These are phyloP conservation scores for Synchytrium microbalum DNA, from an alignment of 371 early-diverging fungal species.

Conservation along the genomic window DNA sequence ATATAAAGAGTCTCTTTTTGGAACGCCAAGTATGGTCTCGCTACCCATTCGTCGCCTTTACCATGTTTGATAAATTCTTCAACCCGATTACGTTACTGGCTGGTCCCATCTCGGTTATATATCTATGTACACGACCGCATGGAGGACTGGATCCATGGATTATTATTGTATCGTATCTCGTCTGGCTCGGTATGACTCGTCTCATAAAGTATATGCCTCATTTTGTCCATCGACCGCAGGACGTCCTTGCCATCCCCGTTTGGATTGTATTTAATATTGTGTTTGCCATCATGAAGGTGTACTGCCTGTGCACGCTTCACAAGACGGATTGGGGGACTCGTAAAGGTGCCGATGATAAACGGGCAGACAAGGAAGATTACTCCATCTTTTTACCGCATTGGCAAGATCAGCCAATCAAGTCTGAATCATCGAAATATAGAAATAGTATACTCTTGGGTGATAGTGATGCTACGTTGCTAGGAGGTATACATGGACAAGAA, in stretches of 20 bases:
- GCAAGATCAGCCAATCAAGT: neutral
- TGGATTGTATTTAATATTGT: constrained; percentile 63
- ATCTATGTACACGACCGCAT: constrained; percentile 10
- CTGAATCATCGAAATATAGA: no score
- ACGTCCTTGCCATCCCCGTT: constrained; percentile 55
- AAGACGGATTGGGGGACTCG: constrained; percentile 70
- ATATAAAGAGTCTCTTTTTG: constrained; percentile 54
- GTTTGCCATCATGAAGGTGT: constrained; percentile 64
- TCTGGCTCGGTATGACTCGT: constrained; percentile 60
- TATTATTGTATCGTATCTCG: constrained; percentile 50
- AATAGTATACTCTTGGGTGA: no score
- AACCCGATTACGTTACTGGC: constrained; percentile 65
- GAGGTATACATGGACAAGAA: no score
- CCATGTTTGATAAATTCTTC: constrained; percentile 68
- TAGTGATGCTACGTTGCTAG: no score
- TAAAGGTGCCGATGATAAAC: constrained; percentile 36
- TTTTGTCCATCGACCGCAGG: constrained; percentile 55
- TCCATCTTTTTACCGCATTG: neutral
- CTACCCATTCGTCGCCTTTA: constrained; percentile 65
- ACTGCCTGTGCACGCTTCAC: constrained; percentile 61
- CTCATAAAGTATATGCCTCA: constrained; percentile 63
- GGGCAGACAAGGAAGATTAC: constrained; percentile 5
- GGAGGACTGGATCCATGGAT: constrained; percentile 37
- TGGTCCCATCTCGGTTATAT: constrained; percentile 54
- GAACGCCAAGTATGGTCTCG: constrained; percentile 58